A percentile compares a stretch with the other conserved stretches of the same genome.
Conservation (phyloP, 2,329 filamentous ascomycete species). For the Tolypocladium inflatum region DNA sequence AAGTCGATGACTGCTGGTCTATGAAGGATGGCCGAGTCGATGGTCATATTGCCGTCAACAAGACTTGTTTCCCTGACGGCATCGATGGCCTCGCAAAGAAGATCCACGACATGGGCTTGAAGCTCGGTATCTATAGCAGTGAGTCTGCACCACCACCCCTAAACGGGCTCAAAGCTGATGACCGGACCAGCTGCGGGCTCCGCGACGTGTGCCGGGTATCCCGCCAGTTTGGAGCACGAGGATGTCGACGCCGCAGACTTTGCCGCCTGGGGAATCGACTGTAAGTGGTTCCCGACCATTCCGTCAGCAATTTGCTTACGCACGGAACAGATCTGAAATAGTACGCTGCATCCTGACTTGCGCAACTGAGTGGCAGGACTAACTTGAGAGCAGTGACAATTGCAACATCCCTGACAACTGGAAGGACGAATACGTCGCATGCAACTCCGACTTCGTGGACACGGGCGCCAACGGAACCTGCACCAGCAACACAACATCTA, state of each 20-base stretch:
- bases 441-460: constrained; percentile 10
- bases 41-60: constrained; percentile 31
- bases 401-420: constrained; percentile 32
- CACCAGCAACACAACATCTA: not conserved
- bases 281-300: constrained; percentile 14
- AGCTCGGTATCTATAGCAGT: constrained; percentile 54
- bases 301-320: not conserved
- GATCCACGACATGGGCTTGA: constrained; percentile 47
- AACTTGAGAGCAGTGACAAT: constrained; percentile 30
- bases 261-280: constrained; percentile 50
- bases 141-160: constrained; percentile 14
- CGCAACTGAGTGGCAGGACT: not conserved
- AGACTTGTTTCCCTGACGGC: constrained; percentile 45
- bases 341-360: constrained; percentile 4
- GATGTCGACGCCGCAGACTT: constrained; percentile 47
- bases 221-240: constrained; percentile 47
- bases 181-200: constrained; percentile 7
- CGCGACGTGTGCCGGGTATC: constrained; percentile 12
- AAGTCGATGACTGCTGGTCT: constrained; percentile 52
- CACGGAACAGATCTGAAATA: constrained; percentile 6
- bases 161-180: no score
- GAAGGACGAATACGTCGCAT: constrained; percentile 22
- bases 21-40: constrained; percentile 28
- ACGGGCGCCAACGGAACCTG: constrained; percentile 6
- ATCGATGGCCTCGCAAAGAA: constrained; percentile 42